phyloP scores from a whole-genome alignment of 2,329 filamentous ascomycete genomes.

The Neobulgaria alba region DNA sequence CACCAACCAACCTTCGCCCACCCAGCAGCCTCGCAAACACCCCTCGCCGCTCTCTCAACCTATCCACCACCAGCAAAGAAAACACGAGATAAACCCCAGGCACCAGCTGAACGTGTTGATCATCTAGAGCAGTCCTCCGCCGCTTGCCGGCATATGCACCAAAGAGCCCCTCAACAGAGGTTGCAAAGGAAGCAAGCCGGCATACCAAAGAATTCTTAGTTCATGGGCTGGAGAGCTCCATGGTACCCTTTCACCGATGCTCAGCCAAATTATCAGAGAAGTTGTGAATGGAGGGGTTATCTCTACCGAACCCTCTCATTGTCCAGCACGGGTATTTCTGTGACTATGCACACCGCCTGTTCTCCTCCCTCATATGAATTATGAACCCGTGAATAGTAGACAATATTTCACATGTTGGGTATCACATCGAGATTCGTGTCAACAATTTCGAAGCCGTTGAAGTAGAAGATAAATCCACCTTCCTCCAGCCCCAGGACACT shows the following conservation, averaged over 20 bases:
- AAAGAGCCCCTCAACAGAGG: too few species aligned
- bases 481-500: background rate
- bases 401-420: background rate
- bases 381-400: slow-evolving; percentile 2
- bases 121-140: too few species aligned
- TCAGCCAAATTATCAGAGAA: slow-evolving; percentile 13
- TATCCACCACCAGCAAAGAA: too few species aligned
- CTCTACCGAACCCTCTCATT: slow-evolving; percentile 12
- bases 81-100: too few species aligned
- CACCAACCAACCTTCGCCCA: too few species aligned
- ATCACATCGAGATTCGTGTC: background rate
- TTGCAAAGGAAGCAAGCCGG: slow-evolving; percentile 5
- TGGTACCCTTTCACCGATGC: too few species aligned
- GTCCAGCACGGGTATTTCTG: slow-evolving; percentile 13
- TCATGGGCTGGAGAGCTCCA: slow-evolving; percentile 4
- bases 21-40: too few species aligned
- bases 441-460: background rate
- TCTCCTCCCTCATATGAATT: slow-evolving; percentile 2
- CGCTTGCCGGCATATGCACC: too few species aligned
- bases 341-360: slow-evolving; percentile 17
- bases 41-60: too few species aligned
- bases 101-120: too few species aligned
- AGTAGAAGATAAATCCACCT: background rate
- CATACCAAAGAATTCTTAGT: slow-evolving; percentile 22
- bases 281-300: slow-evolving; percentile 12